These are phyloP conservation scores for Blastobotrys serpentis DNA, from an alignment of 1,139 yeast genomes.

Conservation along the genomic window DNA sequence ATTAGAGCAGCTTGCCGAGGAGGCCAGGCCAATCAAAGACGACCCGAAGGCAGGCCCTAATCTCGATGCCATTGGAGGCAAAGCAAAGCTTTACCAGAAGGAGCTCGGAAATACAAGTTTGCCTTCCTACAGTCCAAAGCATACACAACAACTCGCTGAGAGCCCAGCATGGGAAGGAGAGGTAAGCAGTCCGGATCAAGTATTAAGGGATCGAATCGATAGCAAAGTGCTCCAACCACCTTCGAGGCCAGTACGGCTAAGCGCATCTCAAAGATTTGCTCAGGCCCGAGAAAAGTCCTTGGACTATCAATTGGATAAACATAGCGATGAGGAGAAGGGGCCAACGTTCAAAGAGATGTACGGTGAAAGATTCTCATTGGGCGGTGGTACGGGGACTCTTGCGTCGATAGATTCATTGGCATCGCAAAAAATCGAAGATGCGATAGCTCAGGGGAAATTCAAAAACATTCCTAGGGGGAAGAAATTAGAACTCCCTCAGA, in stretches of 20 bases:
- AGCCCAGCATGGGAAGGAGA: conserved; percentile 68
- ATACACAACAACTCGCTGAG: conserved; percentile 54
- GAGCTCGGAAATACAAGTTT: conserved; percentile 43
- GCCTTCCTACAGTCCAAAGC: conserved; percentile 50
- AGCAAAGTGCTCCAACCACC: conserved; percentile 22
- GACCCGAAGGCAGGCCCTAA: conserved; percentile 35
- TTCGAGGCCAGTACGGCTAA: conserved; percentile 19
- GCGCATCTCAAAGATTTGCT: conserved; percentile 46
- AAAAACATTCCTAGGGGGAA: conserved; percentile 64
- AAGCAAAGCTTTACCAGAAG: conserved; percentile 37
- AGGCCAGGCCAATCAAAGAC: conserved; percentile 39
- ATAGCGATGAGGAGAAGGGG: conserved; percentile 24
- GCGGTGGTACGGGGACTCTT: conserved; percentile 51
- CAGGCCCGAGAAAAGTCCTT: conserved; percentile 64
- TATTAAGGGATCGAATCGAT: conserved; percentile 10
- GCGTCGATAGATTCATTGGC: conserved; percentile 66
- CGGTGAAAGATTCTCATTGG: conserved; percentile 59
- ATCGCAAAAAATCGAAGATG: conserved; percentile 70
- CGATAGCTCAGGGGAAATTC: conserved; percentile 70
- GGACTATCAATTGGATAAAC: conserved; percentile 57
- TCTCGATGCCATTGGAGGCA: conserved; percentile 21
- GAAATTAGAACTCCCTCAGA: conserved; percentile 49
- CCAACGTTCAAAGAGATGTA: conserved; percentile 63
- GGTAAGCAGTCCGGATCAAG: conserved; percentile 39
- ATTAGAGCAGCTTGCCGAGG: conserved; percentile 45